Evolutionary conservation across 2,329 filamentous ascomycete species (phyloP).

Genomic region (Sporothrix phasma): DNA sequence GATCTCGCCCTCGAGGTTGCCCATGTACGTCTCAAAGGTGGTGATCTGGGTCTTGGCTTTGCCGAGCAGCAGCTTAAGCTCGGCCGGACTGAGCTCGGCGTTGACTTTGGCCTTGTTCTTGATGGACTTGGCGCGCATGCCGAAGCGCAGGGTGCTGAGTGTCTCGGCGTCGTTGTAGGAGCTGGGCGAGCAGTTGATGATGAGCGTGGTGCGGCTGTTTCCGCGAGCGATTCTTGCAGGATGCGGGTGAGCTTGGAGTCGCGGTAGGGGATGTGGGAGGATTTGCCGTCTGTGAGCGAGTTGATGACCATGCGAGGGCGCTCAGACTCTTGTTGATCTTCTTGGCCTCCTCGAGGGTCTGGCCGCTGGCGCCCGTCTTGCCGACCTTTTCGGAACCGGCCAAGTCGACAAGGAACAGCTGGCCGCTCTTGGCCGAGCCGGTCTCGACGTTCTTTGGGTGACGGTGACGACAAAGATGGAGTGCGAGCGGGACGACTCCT

Average conservation of each 20-base stretch:
- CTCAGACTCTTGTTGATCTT: conserved; percentile 99
- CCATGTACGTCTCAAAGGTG: conserved; percentile 79
- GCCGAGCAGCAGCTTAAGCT: conserved; percentile 86
- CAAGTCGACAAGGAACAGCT: conserved; percentile 94
- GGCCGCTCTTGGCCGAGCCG: conserved; percentile 88
- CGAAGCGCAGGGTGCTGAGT: conserved; percentile 81
- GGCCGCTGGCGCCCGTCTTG: conserved; percentile 94
- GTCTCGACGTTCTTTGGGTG: conserved; percentile 97
- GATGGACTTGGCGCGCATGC: conserved; percentile 93
- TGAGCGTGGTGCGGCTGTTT: conserved; percentile 95
- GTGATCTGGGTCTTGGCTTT: conserved; percentile 86
- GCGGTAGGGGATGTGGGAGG: conserved; percentile 88
- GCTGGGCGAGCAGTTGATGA: conserved; percentile 98
- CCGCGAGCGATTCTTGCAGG: conserved; percentile 90
- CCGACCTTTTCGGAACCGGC: conserved; percentile 97
- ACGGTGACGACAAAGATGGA: conserved; percentile 97
- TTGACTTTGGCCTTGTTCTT: conserved; percentile 99
- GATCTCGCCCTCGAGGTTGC: conserved; percentile 73
- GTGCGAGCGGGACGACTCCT: conserved; percentile 94
- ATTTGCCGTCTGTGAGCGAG: conserved; percentile 91
- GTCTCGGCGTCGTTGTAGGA: conserved; percentile 98
- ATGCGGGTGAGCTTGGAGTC: conserved; percentile 97
- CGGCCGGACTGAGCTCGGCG: conserved; percentile 87
- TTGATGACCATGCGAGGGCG: conserved; percentile 98
- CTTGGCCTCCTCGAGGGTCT: conserved; percentile 95